Evolutionary conservation across 331 rosid genomes (phyloP), one percentile per base, ranked within the genome.

Genomic region (Quercus lobata): DNA sequence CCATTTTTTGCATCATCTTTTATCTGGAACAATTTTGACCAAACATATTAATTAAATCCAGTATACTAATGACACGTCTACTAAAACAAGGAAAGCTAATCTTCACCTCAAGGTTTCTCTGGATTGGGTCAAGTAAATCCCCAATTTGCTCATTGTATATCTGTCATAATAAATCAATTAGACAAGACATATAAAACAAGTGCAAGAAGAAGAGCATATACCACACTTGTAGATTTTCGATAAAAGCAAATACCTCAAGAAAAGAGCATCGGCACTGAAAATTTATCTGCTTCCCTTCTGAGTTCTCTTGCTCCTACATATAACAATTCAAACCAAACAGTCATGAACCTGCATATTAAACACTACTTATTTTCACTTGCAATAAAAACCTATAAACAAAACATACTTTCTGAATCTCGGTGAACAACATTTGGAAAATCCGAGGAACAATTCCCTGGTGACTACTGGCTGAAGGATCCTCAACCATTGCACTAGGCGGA

Each of bases 401-500:
- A 58, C 91, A 16, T 82, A 96, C 99, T 34, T 77, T 91, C 52
- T 91, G 91, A 58, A 93, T 96, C 88, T 90, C 98, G 7, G 90
- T 81, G 78, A 96, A 90, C 72, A 96, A 76, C 97, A 90, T 87
- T 80, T 93, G 94, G 81, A 93, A 89, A 81, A 93, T 81, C 75
- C 98, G 90, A 77, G 99, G 99, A 75, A 88, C 99, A 82, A 96
- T 84, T 75, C 99, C 99, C 84, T 84, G 93, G 84, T 81, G 88
- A 84, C 94, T 88, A 29, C 49, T 74, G 16, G 80, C 84, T 46
- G 93, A 89, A 17, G 86, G 86, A 70, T 87, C 96, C 86, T 93
- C 99, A 81, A 96, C 89, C 94, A 93, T 96, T 44, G 99, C 98
- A 17, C 98, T 95, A 5, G 94, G 98, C 0, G 96, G 98, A 88